A percentile compares a stretch with the other conserved stretches of the same genome.
Evolutionary conservation across 2,329 filamentous ascomycete species (phyloP).

Genomic region (Exophiala dermatitidis): DNA sequence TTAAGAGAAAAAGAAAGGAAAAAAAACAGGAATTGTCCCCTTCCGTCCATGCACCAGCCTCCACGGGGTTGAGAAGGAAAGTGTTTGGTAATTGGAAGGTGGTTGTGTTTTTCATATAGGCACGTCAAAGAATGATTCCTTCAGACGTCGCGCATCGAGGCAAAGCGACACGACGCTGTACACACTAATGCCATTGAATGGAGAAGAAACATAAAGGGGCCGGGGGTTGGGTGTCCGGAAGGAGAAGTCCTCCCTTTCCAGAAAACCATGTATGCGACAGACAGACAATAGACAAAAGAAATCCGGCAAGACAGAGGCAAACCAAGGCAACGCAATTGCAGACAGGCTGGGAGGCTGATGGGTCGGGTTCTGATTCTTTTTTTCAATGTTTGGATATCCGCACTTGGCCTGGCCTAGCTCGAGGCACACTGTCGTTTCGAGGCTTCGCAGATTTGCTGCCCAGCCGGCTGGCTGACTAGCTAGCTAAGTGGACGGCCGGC

Average conservation of each 20-base stretch:
- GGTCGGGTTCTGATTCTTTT: no score
- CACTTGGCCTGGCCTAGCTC: no score
- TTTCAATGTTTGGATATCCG: no score
- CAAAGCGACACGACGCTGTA: conserved; percentile 55
- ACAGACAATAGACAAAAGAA: not conserved
- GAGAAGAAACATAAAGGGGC: not conserved
- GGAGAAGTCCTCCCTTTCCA: not conserved
- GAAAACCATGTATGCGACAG: no score
- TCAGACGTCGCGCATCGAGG: conserved; percentile 56
- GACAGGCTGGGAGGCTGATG: not conserved
- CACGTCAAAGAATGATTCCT: conserved; percentile 55
- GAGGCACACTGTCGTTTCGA: no score
- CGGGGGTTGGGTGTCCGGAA: not conserved
- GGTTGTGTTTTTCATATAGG: conserved; percentile 47
- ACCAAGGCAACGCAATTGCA: not conserved
- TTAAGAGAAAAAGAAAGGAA: not conserved
- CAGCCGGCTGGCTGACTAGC: no score
- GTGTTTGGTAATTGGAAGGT: conserved; percentile 46
- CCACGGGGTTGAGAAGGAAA: conserved; percentile 34
- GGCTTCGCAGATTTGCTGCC: no score
- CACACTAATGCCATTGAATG: conserved; percentile 57
- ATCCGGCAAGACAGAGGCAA: not conserved
- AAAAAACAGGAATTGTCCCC: conserved; percentile 33
- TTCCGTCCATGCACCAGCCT: conserved; percentile 44
- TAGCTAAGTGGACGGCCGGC: no score